Base-by-base conservation (phyloP, 768 basidiomycete genomes). In the Mrakia blollopis region DNA sequence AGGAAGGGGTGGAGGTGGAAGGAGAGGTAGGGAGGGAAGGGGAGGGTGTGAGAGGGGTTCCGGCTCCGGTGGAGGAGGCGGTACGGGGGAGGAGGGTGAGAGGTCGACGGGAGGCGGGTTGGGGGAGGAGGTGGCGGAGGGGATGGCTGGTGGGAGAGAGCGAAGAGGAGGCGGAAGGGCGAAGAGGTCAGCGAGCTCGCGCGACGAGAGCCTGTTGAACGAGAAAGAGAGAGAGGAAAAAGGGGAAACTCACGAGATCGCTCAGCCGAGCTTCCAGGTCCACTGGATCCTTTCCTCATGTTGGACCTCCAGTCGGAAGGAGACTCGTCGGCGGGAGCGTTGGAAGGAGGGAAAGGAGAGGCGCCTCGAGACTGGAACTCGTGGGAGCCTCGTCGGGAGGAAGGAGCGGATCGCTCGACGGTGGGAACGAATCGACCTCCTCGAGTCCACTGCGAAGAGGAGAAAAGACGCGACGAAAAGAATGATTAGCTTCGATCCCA, bases 241-340 rank as follows among this genome's bases (percentile, higher is more conserved):
- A 91, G 92, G 39, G 61, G 62, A 23, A 18, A 50, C 47, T 50
- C 68, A 32, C 44, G 77, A 28, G 74, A 71, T 39, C 75, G 62
- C 37, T 74, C 65, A 21, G 72, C 72, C 57, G 35, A 39, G 72
- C 52, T 57, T 25, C 75, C 75, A 13, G 60, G 47, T 85, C 85
- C n/a, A 52, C 71, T 65, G 67, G 70, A 63, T 30, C 77, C 73
- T 23, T 60, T 71, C 21, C 79, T 86, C 52, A 85, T 79, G 37
- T 85, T 81, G 73, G 85, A 86, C 78, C 92, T 89, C 92, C 92
- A 94, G 81, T 91, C 92, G 44, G 70, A 54, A 13, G 80, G 77
- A 50, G 79, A 79, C 30, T 80, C 79, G 35, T 39, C 44, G 50
- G 76, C 70, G 61, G 71, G 69, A 0, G 25, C 28, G 28, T 18